Evolutionary conservation across 2,329 filamentous ascomycete genomes (phyloP), one percentile per base, ranked within the genome.

Genomic region (Cladophialophora immunda): DNA sequence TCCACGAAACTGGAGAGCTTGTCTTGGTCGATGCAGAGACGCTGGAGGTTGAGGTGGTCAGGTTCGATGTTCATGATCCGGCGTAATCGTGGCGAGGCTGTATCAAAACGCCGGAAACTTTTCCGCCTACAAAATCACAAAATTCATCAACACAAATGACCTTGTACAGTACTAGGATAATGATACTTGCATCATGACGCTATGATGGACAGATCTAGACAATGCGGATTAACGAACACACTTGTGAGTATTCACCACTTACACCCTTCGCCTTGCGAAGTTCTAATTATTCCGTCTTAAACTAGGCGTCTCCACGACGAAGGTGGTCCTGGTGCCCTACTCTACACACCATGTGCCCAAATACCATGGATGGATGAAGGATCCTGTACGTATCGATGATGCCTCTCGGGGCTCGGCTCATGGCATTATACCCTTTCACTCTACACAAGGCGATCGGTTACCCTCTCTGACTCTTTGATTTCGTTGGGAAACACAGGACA

Each of bases 331-430:
- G 9, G 93, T 97, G 9, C 94, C 94, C 0, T 97, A 97, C 79
- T 90, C 90, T 69, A 80, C 84, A 41, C 90, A 89, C 75, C 94
- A 97, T 81, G 94, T 98, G 27, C 84, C 85, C 17, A 89, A 85
- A 41, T 97, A 97, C 77, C 92, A 97, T 76, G 81, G 84, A 74
- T 98, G 94, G 94, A 97, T 98, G 94, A 86, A 94, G 82, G 90
- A 95, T 74, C 85, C 90, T 59, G 90, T 85, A 78, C 41, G 72
- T 72, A 8, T 36, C 19, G 22, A 22, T 19, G n/a, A 54, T 11
- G 34, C 25, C 13, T 27, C 5, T 17, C 36, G 72, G 69, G 62
- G 66, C 52, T 73, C 72, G 8, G 13, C 8, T 15, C 34, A 13
- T 15, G 8, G 13, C 4, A 36, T 36, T 9, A 36, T 36, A 36